A percentile compares a stretch with the other conserved stretches of the same genome.
These are phyloP conservation scores for Quercus alba DNA, from an alignment of 306 rosid species.

Conservation along the genomic window DNA sequence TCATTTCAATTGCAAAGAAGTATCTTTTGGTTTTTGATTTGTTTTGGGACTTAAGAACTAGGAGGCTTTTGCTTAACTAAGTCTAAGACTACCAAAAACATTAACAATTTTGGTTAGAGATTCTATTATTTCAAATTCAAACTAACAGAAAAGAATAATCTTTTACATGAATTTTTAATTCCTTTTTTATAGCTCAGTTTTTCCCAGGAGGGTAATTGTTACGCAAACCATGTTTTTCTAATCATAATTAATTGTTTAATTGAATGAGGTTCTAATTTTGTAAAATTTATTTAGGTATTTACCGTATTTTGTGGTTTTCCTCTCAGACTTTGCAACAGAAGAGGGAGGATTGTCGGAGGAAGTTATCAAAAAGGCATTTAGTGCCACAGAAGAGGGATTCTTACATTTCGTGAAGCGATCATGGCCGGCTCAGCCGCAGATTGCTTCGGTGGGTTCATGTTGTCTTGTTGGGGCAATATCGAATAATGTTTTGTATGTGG, in stretches of 20 bases:
- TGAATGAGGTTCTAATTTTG: neutral
- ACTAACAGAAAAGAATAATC: neutral
- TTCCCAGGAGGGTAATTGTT: neutral
- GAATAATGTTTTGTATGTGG: constrained; percentile 47
- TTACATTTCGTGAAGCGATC: constrained; percentile 47
- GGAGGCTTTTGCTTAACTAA: neutral
- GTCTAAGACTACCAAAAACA: neutral
- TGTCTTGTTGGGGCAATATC: constrained; percentile 65
- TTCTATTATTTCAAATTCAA: neutral
- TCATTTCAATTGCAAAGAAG: neutral
- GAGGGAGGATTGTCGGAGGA: constrained; percentile 64
- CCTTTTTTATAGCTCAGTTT: neutral
- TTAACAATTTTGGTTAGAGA: neutral
- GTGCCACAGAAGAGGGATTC: constrained; percentile 58
- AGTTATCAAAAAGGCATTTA: constrained; percentile 59
- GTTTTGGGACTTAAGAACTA: neutral
- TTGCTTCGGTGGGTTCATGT: constrained; percentile 70
- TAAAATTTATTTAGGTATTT: neutral
- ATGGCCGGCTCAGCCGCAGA: constrained; percentile 46
- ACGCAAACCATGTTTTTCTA: neutral
- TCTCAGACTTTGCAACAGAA: constrained; percentile 45
- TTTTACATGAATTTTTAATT: neutral
- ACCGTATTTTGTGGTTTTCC: neutral
- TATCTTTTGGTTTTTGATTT: neutral
- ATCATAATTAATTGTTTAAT: neutral